Percentiles rank a stretch among this genome's conserved stretches.
These are phyloP conservation scores for Phaffomyces opuntiae DNA, from an alignment of 805 yeast species.

Conservation along the genomic window DNA sequence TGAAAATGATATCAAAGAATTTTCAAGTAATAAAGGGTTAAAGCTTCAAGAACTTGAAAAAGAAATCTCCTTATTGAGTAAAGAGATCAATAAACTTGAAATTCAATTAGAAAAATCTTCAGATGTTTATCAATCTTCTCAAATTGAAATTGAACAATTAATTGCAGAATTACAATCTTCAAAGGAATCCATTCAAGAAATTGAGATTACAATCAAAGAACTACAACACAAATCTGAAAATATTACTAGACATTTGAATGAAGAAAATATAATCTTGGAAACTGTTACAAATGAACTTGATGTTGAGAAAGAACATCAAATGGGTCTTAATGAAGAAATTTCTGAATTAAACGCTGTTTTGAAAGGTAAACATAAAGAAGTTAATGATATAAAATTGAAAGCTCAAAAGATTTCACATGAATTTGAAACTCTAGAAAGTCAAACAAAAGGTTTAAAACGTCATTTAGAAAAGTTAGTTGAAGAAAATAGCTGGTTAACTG, in stretches of 20 bases:
- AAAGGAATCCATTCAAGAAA: conserved; percentile 34
- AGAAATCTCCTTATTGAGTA: conserved; percentile 40
- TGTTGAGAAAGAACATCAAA: conserved; percentile 42
- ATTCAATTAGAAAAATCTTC: conserved; percentile 37
- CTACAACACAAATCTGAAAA: conserved; percentile 23
- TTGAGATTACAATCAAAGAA: conserved; percentile 29
- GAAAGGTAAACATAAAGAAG: conserved; percentile 31
- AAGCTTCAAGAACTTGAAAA: conserved; percentile 60
- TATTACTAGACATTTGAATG: conserved; percentile 23
- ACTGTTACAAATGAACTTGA: conserved; percentile 20
- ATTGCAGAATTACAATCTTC: conserved; percentile 45
- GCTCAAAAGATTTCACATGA: conserved; percentile 50
- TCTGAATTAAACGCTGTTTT: conserved; percentile 46
- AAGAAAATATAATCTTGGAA: conserved; percentile 22
- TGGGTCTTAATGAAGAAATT: conserved; percentile 74
- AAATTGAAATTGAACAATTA: conserved; percentile 66
- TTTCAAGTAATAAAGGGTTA: conserved; percentile 68
- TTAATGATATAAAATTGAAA: conserved; percentile 42
- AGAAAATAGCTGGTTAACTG: conserved; percentile 69
- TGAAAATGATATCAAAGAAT: conserved; percentile 77
- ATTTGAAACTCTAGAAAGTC: conserved; percentile 39
- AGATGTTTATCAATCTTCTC: conserved; percentile 52
- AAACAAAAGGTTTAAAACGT: conserved; percentile 29
- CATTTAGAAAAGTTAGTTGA: conserved; percentile 40
- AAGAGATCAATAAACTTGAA: conserved; percentile 31